Evolutionary conservation across 2,329 filamentous ascomycete genomes (phyloP).

Genomic region (Fusarium piperis): DNA sequence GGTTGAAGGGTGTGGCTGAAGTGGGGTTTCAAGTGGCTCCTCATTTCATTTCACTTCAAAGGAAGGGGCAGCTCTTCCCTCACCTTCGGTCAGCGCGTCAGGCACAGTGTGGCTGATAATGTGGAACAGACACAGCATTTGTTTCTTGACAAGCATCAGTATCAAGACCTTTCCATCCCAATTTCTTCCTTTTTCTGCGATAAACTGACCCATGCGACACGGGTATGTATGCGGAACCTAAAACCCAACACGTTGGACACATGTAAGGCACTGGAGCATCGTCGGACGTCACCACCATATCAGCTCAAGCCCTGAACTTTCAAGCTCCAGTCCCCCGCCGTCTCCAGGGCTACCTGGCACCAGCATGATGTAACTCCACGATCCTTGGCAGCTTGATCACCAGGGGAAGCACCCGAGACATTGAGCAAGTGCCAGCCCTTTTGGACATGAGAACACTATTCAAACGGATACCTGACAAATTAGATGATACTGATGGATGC

Average conservation of each 20-base stretch:
- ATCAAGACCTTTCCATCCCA: background rate
- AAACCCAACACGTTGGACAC: background rate
- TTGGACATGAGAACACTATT: background rate
- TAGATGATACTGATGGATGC: background rate
- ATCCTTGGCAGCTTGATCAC: background rate
- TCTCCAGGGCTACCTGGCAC: background rate
- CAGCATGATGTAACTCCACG: background rate
- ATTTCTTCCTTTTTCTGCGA: background rate
- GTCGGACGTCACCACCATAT: slow-evolving; percentile 9
- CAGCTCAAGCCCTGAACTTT: slow-evolving; percentile 22
- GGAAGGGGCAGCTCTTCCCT: background rate
- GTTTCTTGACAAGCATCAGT: background rate
- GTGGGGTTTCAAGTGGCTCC: slow-evolving; percentile 27
- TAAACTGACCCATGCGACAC: background rate
- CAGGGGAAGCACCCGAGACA: background rate
- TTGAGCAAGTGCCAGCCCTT: background rate
- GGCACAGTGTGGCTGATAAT: slow-evolving; percentile 16
- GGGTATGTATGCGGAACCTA: slow-evolving; percentile 1
- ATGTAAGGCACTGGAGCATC: slow-evolving; percentile 1
- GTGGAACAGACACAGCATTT: background rate
- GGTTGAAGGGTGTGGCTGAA: slow-evolving; percentile 25
- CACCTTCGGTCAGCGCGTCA: slow-evolving; percentile 10
- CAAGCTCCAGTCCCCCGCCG: slow-evolving; percentile 9
- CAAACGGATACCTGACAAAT: background rate
- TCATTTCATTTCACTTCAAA: slow-evolving; percentile 38